Base-by-base conservation (phyloP, 2,329 filamentous ascomycete genomes). In the Talaromyces albobiverticillius region DNA sequence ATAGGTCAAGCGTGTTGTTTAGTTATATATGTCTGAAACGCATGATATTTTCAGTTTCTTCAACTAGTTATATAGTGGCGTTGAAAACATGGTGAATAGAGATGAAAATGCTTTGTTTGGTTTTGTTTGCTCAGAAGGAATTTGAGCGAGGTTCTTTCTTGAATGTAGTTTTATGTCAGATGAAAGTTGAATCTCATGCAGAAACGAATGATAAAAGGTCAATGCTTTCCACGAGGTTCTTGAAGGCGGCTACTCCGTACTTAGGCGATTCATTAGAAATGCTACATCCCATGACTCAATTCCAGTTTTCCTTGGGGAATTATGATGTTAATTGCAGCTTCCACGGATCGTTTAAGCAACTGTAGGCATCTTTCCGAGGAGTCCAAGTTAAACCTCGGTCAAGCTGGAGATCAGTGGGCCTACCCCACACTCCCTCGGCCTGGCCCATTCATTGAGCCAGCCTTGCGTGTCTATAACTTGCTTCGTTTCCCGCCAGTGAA, bases 1-100 rank as follows among this genome's bases (percentile, higher is more conserved):
- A 55, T 57, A 77, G 74, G 74, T 77, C 62, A 76, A 77, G 68
- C 73, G 74, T 54, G 74, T 77, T 64, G 74, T 77, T 62, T 77
- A 53, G 40, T 23, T 38, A 48, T 23, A 29, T 13, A 9, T 26
- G 14, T 20, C 36, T 32, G 32, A 41, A 38, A 46, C 32, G 31
- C 34, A 38, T 46, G 10, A 46, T 38, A 45, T n/a, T 36, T 52
- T 32, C 50, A 22, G 22, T 20, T 52, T 45, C 20, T 20, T 52
- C 41, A 16, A 20, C 9, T 16, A 16, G 31, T 43, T 26, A 38
- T 48, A 48, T 48, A 32, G 38, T 43, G 46, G 53, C 53, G 53
- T 54, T 50, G 13, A 40, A 47, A 48, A 41, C 32, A 48, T 53
- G 16, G 34, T 53, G 34, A 34, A 18, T 16, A 41, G 51, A 18